Percentiles rank a stretch among this genome's conserved stretches.
Evolutionary conservation across 345 rosid species (phyloP).

Genomic region (Populus ilicifolia): DNA sequence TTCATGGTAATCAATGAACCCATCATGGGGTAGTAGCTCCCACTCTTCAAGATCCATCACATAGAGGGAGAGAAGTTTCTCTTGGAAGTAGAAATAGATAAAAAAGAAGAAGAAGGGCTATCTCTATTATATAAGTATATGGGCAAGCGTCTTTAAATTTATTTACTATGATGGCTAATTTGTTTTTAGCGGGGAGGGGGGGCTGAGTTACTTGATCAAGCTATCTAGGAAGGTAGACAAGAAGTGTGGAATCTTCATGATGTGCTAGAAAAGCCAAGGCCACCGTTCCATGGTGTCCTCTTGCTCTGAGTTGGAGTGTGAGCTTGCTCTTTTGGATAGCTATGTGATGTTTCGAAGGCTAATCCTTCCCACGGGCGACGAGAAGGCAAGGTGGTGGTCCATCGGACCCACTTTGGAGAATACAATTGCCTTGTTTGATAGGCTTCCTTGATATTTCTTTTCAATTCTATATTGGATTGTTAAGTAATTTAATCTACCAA

Average conservation of each 20-base stretch:
- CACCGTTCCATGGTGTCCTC: slow-evolving; percentile 33
- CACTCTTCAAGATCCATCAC: slow-evolving; percentile 90
- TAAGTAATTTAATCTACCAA: background rate
- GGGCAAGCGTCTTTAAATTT: background rate
- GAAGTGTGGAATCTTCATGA: slow-evolving; percentile 28
- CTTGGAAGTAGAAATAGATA: slow-evolving; percentile 4
- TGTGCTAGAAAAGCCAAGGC: slow-evolving; percentile 7
- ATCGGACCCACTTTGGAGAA: slow-evolving; percentile 27
- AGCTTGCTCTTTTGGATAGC: background rate
- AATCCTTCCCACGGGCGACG: slow-evolving; percentile 34
- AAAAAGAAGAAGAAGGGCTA: background rate
- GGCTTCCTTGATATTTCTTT: slow-evolving; percentile 26
- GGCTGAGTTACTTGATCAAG: slow-evolving; percentile 30
- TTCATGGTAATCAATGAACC: slow-evolving; percentile 40
- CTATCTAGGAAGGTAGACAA: slow-evolving; percentile 26
- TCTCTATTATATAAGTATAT: background rate
- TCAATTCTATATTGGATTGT: background rate
- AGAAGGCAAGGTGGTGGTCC: slow-evolving; percentile 21
- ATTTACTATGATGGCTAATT: background rate
- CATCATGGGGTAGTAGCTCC: slow-evolving; percentile 65
- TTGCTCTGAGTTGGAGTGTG: slow-evolving; percentile 16
- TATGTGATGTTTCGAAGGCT: slow-evolving; percentile 17
- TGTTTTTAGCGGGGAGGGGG: background rate
- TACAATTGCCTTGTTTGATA: slow-evolving; percentile 1
- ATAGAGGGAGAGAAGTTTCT: background rate